phyloP scores from a whole-genome alignment of 306 rosid genomes.

The Dalbergia cochinchinensis region DNA sequence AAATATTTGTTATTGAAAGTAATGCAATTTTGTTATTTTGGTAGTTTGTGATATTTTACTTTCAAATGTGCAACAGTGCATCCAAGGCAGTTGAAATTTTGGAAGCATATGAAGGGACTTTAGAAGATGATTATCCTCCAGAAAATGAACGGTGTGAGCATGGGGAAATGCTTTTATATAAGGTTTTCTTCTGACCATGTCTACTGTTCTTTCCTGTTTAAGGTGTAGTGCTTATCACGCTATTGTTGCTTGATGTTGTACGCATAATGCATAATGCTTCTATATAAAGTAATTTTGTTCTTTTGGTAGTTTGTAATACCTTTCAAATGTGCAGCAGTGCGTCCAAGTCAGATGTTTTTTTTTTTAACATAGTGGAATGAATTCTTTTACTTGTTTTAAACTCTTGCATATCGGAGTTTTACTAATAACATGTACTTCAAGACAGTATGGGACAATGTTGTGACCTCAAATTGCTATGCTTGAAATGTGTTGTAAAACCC shows the following conservation, averaged over 20 bases:
- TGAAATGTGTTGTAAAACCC: slow-evolving; percentile 9
- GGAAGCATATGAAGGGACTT: slow-evolving; percentile 99
- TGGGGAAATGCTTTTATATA: slow-evolving; percentile 96
- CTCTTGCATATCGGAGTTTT: background rate
- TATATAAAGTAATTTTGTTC: slow-evolving; percentile 2
- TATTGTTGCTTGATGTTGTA: slow-evolving; percentile 16
- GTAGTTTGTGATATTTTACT: slow-evolving; percentile 33
- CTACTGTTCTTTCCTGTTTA: slow-evolving; percentile 42
- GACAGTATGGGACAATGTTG: slow-evolving; percentile 9
- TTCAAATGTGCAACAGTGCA: slow-evolving; percentile 59
- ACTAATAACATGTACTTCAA: background rate
- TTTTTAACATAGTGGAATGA: background rate
- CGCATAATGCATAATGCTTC: no score
- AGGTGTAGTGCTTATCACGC: slow-evolving; percentile 20
- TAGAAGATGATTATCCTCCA: slow-evolving; percentile 96
- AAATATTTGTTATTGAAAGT: slow-evolving; percentile 20
- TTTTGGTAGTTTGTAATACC: slow-evolving; percentile 14
- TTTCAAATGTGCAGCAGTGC: slow-evolving; percentile 60
- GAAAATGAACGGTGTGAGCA: slow-evolving; percentile 97
- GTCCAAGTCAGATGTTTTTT: no score
- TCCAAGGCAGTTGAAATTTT: slow-evolving; percentile 95
- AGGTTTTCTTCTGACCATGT: slow-evolving; percentile 61
- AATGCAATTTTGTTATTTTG: slow-evolving; percentile 12
- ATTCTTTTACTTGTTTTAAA: background rate
- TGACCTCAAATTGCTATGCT: background rate